phyloP scores from a whole-genome alignment of 202 grass and related monocot genomes.

The Eragrostis tef region DNA sequence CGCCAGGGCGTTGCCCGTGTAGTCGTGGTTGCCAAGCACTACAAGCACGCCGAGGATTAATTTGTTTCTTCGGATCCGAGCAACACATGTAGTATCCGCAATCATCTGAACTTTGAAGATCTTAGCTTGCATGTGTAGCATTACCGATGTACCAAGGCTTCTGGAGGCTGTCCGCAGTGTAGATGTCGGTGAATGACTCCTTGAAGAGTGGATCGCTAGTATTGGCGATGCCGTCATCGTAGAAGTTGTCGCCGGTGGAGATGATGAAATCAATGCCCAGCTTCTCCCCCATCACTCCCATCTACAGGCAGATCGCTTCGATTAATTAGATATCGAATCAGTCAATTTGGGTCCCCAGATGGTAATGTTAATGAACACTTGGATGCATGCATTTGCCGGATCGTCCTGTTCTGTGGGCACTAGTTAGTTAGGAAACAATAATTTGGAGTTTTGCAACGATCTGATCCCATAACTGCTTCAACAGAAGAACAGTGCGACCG shows the following conservation, averaged over 20 bases:
- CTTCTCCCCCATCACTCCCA: slow-evolving; percentile 67
- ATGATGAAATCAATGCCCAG: slow-evolving; percentile 67
- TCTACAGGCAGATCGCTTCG: slow-evolving; percentile 22
- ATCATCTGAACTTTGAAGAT: not conserved
- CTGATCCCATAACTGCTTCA: not conserved
- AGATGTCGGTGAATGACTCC: slow-evolving; percentile 72
- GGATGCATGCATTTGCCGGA: too few species aligned
- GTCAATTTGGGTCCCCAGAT: too few species aligned
- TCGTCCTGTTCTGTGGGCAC: not conserved
- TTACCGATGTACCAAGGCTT: slow-evolving; percentile 84
- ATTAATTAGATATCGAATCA: not conserved
- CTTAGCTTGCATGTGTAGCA: not conserved
- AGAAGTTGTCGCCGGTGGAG: slow-evolving; percentile 85
- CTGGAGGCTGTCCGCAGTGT: slow-evolving; percentile 74
- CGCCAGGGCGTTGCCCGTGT: slow-evolving; percentile 70
- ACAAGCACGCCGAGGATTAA: not conserved
- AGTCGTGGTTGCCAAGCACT: slow-evolving; percentile 89
- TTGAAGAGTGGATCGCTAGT: slow-evolving; percentile 66
- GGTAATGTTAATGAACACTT: too few species aligned
- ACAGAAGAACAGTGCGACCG: not conserved
- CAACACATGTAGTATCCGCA: not conserved
- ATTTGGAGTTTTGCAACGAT: not conserved
- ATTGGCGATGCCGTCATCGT: slow-evolving; percentile 69
- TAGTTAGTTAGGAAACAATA: not conserved
- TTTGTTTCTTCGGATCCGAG: not conserved